Evolutionary conservation across 129 eudicot species (phyloP).

Genomic region (Lactuca sativa): DNA sequence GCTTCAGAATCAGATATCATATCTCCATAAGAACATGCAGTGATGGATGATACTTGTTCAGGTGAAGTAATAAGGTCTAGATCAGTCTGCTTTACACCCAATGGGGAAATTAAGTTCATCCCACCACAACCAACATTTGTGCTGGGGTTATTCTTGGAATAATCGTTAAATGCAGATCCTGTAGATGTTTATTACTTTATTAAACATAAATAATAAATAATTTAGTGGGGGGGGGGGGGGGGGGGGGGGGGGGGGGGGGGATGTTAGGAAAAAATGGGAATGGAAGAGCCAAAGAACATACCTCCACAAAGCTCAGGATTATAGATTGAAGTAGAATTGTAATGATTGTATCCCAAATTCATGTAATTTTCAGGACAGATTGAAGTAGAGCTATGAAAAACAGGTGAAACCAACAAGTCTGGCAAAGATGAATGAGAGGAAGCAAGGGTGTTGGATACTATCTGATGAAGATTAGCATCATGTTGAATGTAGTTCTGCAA

Average conservation of each 20-base stretch:
- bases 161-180: slow-evolving; percentile 33
- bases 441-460: slow-evolving; percentile 14
- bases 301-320: slow-evolving; percentile 33
- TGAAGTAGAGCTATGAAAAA: slow-evolving; percentile 14
- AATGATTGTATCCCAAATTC: slow-evolving; percentile 23
- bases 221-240: neutral
- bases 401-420: slow-evolving; percentile 32
- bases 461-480: slow-evolving; percentile 30
- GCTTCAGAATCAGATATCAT: slow-evolving; percentile 39
- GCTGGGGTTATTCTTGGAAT: neutral
- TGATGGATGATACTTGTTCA: slow-evolving; percentile 51
- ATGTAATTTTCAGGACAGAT: slow-evolving; percentile 19
- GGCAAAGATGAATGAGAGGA: slow-evolving; percentile 27
- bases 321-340: neutral
- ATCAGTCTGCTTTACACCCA: slow-evolving; percentile 39
- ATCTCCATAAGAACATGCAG: slow-evolving; percentile 47
- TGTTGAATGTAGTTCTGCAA: slow-evolving; percentile 25
- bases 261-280: neutral
- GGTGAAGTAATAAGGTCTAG: slow-evolving; percentile 44
- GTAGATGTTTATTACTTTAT: slow-evolving; percentile 23
- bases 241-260: neutral
- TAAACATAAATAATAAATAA: slow-evolving; percentile 9
- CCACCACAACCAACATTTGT: slow-evolving; percentile 30
- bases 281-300: slow-evolving; percentile 27
- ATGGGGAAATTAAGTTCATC: slow-evolving; percentile 21